Base-by-base conservation (phyloP, 2,329 filamentous ascomycete genomes). In the Fusarium armeniacum region DNA sequence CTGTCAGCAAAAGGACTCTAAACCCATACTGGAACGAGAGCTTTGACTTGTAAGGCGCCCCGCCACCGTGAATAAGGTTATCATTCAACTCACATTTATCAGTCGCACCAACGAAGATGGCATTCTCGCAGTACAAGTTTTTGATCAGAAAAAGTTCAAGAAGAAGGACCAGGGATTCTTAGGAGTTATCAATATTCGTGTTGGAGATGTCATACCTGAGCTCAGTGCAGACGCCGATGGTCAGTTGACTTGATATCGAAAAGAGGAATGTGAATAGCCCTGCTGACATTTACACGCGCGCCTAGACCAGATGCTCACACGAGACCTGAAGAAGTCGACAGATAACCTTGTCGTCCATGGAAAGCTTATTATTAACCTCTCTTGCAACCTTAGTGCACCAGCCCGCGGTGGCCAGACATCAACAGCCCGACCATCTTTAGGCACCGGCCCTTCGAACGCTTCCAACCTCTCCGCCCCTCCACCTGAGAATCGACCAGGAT, bases 21-120 rank as follows among this genome's bases (percentile, higher is more conserved):
- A 98, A 98, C 81, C 96, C 96, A n/a, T 99, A 99, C 81, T 99
- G 96, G 96, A 99, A 99, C 81, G 96, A 99, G 84, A 94, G 90
- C 78, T 99, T 99, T 84, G 96, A 99, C 81, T 91, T 99, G 96
- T 98, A 89, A 89, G 76, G 91, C 64, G 46, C 65, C 62, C 70
- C 50, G 40, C 55, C 65, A 67, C 49, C 45, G 47, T 41, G 53
- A 53, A 54, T 46, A 33, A 51, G 52, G 60, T 50, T 51, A 45
- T 45, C 51, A 28, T 28, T 35, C 35, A 47, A 58, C 72, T 72
- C 55, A 67, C 59, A 56, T 36, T 13, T 35, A 75, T 62, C 78
- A 98, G 96, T 85, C 89, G 88, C 79, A 95, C 93, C 65, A 96
- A 91, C 66, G 96, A 99, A 79, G 95, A 97, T 77, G 97, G 94